Evolutionary conservation across 345 rosid species (phyloP), one percentile per base, ranked within the genome.

Genomic region (Moricandia moricandioides): DNA sequence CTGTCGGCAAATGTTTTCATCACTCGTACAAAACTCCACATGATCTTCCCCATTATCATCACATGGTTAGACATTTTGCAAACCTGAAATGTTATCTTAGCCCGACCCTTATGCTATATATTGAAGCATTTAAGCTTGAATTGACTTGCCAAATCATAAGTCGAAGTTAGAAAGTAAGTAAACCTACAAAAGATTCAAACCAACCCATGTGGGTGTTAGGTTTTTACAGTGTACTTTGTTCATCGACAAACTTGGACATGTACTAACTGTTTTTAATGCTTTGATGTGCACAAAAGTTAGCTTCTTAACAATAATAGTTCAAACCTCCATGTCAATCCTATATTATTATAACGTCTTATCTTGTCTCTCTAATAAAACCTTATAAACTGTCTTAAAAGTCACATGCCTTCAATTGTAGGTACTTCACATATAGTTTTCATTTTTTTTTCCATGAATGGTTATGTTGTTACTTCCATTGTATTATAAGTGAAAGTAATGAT

Each of bases 221-320:
- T 70, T 21, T 56, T 63, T 14, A 62, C 47, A 14, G 6, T 77
- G 71, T 77, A 70, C 76, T 65, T 65, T 47, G 58, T 65, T 70
- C 71, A 9, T 65, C 72, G 76, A 77, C 76, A 71, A 71, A 13
- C 72, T 31, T 77, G 9, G 76, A 77, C 76, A 45, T 58, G 43
- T 65, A 71, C 79, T 69, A 16, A 69, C 67, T 76, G 71, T 70
- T 62, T 62, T n/a, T 30, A 14, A 30, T 63, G 67, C 51, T 33
- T 63, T 64, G 67, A 77, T 56, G 71, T 70, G 54, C 79, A 43
- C 37, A 31, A 62, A 62, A 62, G 13, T 30, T 14, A 5, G 13
- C 54, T 7, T 40, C 30, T 24, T 16, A 56, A 47, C 76, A 64
- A 7, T 43, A n/a, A 7, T 63, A 31, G 66, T 55, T 65, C 6